Base-by-base conservation (phyloP, 2,329 filamentous ascomycete genomes). In the Phoma herbarum region DNA sequence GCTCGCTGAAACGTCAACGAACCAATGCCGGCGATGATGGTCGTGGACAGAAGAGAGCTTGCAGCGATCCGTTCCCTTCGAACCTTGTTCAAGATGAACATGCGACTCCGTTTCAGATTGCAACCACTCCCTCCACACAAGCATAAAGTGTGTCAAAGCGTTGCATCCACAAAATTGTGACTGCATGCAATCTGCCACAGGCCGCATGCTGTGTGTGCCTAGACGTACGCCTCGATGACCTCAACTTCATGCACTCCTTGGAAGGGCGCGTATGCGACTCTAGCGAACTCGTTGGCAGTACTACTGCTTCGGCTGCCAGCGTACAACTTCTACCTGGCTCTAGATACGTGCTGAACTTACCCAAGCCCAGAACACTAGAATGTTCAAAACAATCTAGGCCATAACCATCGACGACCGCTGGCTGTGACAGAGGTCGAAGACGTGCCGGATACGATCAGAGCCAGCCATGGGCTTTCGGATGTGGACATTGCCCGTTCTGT, bases 141-240 rank as follows among this genome's bases (percentile, higher is more conserved):
- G 31, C 25, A 53, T 25, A 41, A 18, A 45, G 45, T 18, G 45
- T 55, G 39, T 41, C 57, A 29, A 56, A 44, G 49, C 56, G 51
- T 52, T 60, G 62, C 50, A 55, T 58, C 37, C 62, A 64, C 46
- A 62, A 62, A 46, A 48, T 59, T 51, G 35, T 45, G 25, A 48
- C 54, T 18, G 50, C 52, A 54, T 63, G 61, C 56, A 54, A 26
- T 59, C 44, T 57, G 23, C 28, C 50, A 53, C 58, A 56, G 44
- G 33, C 48, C 33, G 31, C 44, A 29, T 63, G 64, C 43, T 63
- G 61, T 62, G 58, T 56, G 22, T 61, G 58, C 41, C 43, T 52
- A 49, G 59, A 61, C 42, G 51, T 51, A 49, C 63, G 51, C 28
- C 55, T 57, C 23, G 42, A 41, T 5, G 43, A 47, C 22, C 41